Percentiles rank a stretch among this genome's conserved stretches.
phyloP scores from a whole-genome alignment of 2,329 filamentous ascomycete genomes.

The Pseudogymnoascus sp. region DNA sequence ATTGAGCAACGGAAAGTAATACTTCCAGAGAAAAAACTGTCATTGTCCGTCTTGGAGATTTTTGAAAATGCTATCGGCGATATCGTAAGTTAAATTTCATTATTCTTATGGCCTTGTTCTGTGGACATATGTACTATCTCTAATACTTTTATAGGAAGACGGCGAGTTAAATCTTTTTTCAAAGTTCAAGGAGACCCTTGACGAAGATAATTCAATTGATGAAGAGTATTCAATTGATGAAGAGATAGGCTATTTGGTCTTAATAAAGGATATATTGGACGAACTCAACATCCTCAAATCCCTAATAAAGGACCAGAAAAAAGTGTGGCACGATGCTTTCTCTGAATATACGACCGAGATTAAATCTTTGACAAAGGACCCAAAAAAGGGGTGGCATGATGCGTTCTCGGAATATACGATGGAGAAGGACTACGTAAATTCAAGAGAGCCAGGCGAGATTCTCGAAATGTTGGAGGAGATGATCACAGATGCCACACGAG shows the following conservation, averaged over 20 bases:
- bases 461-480: constrained; percentile 9
- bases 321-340: neutral
- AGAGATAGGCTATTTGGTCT: neutral
- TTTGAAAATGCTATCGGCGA: constrained; percentile 2
- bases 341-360: constrained; percentile 1
- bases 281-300: constrained; percentile 12
- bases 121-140: neutral
- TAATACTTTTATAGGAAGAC: neutral
- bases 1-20: neutral
- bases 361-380: constrained; percentile 11
- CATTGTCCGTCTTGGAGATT: neutral
- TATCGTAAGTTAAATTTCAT: neutral
- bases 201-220: neutral
- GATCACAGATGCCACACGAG: constrained; percentile 13
- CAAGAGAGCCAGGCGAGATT: constrained; percentile 9
- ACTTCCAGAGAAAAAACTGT: neutral
- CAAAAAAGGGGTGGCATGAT: constrained; percentile 12
- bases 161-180: neutral
- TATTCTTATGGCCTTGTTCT: no score
- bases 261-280: constrained; percentile 17
- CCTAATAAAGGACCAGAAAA: constrained; percentile 1
- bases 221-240: neutral
- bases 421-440: constrained; percentile 7
- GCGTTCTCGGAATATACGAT: constrained; percentile 7
- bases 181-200: neutral